A percentile compares a stretch with the other conserved stretches of the same genome.
Evolutionary conservation across 208 protist genomes (phyloP).

Genomic region (Acanthamoeba triangularis): DNA sequence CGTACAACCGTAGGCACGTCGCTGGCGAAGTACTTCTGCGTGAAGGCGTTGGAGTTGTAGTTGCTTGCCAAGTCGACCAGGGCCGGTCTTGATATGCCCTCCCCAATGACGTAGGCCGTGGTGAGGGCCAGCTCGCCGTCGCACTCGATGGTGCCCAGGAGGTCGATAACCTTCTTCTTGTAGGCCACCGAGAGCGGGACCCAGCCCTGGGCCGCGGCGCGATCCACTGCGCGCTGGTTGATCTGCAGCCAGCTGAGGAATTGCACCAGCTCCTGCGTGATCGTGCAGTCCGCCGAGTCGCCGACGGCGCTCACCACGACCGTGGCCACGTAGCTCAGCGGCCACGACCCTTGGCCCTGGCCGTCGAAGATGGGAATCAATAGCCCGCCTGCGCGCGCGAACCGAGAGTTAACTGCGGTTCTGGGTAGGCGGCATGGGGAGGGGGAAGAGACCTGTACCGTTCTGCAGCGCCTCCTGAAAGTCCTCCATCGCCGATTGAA

Average conservation of each 20-base stretch:
- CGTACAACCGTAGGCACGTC: background rate
- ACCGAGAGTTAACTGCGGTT: background rate
- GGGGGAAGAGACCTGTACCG: background rate
- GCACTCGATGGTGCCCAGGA: constrained; percentile 18
- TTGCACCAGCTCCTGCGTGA: background rate
- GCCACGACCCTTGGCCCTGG: background rate
- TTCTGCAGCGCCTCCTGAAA: background rate
- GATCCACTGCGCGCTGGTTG: background rate
- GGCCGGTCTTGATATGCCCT: background rate
- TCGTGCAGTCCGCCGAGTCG: background rate
- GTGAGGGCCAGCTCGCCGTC: background rate
- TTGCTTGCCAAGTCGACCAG: background rate
- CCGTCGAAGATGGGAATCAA: constrained; percentile 3
- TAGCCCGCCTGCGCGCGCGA: background rate
- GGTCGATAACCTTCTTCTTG: constrained; percentile 33
- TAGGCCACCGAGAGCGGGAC: background rate
- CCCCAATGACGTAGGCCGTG: background rate
- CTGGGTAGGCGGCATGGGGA: too few species aligned
- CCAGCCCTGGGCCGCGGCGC: background rate
- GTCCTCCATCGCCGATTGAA: constrained; percentile 1
- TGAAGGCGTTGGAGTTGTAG: background rate
- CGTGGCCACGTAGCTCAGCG: background rate
- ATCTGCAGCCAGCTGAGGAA: constrained; percentile 16
- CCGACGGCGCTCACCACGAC: background rate
- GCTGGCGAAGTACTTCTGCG: constrained; percentile 28